Percentiles rank a stretch among this genome's conserved stretches.
Evolutionary conservation across 1,139 yeast genomes (phyloP).

Genomic region (Saccharomycopsis hybrid): DNA sequence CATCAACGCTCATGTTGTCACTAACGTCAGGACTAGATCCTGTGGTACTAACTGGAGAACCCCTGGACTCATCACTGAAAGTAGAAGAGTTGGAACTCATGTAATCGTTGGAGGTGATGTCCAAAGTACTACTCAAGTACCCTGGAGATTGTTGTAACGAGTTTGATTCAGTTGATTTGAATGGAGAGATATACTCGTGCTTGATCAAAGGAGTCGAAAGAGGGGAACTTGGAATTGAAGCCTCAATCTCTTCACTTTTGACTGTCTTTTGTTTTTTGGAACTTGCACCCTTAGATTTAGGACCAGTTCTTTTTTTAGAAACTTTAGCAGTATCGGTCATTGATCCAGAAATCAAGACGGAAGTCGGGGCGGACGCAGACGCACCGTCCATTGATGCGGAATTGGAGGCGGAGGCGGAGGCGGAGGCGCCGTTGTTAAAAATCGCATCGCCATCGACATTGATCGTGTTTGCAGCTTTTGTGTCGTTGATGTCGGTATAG

Average conservation of each 20-base stretch:
- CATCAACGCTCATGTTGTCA: slow-evolving; percentile 17
- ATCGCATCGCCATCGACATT: neutral
- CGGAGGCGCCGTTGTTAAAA: neutral
- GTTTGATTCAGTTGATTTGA: slow-evolving; percentile 5
- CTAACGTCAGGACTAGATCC: slow-evolving; percentile 10
- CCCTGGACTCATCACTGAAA: slow-evolving; percentile 10
- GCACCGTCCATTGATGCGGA: neutral
- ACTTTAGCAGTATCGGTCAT: neutral
- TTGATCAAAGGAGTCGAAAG: slow-evolving; percentile 12
- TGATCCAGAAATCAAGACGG: neutral
- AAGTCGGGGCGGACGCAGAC: neutral
- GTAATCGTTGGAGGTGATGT: slow-evolving; percentile 15
- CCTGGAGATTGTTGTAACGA: slow-evolving; percentile 3
- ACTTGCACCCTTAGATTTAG: neutral
- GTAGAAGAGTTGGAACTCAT: slow-evolving; percentile 4
- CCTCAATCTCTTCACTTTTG: slow-evolving; percentile 7
- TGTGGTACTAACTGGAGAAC: slow-evolving; percentile 10
- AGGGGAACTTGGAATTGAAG: slow-evolving; percentile 17
- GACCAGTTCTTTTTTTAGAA: neutral
- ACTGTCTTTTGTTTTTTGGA: neutral
- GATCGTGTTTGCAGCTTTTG: neutral
- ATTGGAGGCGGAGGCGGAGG: neutral
- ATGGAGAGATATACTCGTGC: slow-evolving; percentile 11
- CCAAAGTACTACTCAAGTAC: slow-evolving; percentile 13
- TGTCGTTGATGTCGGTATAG: neutral